Conservation (phyloP, 2,329 filamentous ascomycete genomes). For the Fusarium mundagurra region DNA sequence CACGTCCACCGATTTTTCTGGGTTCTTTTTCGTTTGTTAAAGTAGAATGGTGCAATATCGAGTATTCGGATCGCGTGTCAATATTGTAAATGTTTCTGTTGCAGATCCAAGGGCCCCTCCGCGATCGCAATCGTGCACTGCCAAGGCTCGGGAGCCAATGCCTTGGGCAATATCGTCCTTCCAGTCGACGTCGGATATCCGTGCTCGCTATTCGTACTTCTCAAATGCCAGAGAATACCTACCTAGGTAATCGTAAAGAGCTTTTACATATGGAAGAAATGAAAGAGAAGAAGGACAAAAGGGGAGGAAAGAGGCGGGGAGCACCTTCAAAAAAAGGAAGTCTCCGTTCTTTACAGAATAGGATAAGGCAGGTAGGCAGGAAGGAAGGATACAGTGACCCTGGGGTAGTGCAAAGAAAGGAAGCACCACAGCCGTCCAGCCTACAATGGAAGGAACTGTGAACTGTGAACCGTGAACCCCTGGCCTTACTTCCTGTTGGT, state of each 20-base stretch:
- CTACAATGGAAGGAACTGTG: neutral
- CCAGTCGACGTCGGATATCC: slow-evolving; percentile 13
- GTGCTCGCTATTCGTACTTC: slow-evolving; percentile 12
- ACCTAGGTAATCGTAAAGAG: neutral
- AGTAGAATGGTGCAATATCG: neutral
- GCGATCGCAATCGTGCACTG: slow-evolving; percentile 36
- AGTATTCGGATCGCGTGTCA: neutral
- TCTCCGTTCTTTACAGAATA: slow-evolving; percentile 21
- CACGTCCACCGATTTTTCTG: neutral
- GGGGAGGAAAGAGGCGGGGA: slow-evolving; percentile 25
- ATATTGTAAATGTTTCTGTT: neutral
- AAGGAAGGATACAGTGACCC: slow-evolving; percentile 15
- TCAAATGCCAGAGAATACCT: neutral
- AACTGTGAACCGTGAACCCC: slow-evolving; percentile 9
- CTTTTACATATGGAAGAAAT: neutral
- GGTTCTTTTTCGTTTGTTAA: neutral
- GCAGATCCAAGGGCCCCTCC: slow-evolving; percentile 17
- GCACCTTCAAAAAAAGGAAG: slow-evolving; percentile 30
- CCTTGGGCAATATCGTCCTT: slow-evolving; percentile 9
- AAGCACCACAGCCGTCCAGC: slow-evolving; percentile 2
- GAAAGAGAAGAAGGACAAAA: neutral
- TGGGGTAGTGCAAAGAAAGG: slow-evolving; percentile 14
- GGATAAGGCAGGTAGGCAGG: neutral
- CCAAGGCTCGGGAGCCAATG: slow-evolving; percentile 41
- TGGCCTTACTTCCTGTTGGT: neutral